Base-by-base conservation (phyloP, 208 protist species). In the Porcisia deanei region DNA sequence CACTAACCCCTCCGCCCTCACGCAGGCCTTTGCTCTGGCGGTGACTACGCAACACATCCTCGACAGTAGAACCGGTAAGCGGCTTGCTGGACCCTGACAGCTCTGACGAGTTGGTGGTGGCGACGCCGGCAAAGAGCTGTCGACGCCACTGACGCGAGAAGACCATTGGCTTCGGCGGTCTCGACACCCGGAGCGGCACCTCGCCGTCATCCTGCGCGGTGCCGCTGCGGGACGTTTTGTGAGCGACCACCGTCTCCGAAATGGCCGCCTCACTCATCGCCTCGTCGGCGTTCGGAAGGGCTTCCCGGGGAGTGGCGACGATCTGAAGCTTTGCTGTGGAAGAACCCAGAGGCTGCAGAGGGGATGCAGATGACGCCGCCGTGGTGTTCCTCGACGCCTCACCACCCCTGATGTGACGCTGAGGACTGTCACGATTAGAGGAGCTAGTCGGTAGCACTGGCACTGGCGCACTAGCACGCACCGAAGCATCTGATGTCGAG, bases 61-160 rank as follows among this genome's bases (percentile, higher is more conserved):
- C 70, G 49, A 64, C 39, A 18, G 55, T 61, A 37, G 55, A 64
- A 34, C 39, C 55, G 34, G 70, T 10, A 4, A 52, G 22, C 54
- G 70, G 55, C 39, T 20, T 60, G 55, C 41, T 47, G 41, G 63
- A 16, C 63, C 20, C 9, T 20, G 25, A 43, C 1, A 16, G 43
- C 43, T 14, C 22, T 20, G 71, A 55, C 39, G 25, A 61, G 8
- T 30, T 30, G 41, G 16, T 12, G n/a, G 55, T 8, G 57, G 14
- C 30, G 30, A 30, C 30, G 22, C 20, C 67, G 10, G 58, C 60
- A 47, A 82, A 75, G 43, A 82, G 67, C 43, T 75, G 72, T n/a
- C 68, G 78, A 16, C 78, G 78, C 78, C 78, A 82, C 73, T 76
- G 78, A 20, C 71, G 72, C 5, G 78, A 78, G 54, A 78, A 78